Evolutionary conservation across 2,329 filamentous ascomycete species (phyloP).

Genomic region (Amauroascus niger): DNA sequence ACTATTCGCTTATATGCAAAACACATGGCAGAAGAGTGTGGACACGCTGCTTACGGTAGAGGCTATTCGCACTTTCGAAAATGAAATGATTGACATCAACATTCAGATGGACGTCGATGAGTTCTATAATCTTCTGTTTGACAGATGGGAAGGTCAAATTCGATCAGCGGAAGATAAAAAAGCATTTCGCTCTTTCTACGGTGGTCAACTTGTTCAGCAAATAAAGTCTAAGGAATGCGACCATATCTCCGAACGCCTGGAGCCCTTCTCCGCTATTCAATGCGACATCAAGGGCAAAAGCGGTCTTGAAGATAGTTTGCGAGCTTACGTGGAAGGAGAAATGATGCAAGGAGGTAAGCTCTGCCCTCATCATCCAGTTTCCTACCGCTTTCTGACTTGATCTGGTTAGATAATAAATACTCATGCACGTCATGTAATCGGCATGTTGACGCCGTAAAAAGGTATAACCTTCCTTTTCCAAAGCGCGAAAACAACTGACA

Average conservation of each 20-base stretch:
- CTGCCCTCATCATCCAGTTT: neutral
- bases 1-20: slow-evolving; percentile 78
- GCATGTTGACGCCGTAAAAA: slow-evolving; percentile 87
- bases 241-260: slow-evolving; percentile 82
- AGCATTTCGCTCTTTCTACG: slow-evolving; percentile 72
- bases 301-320: slow-evolving; percentile 72
- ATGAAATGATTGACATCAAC: slow-evolving; percentile 70
- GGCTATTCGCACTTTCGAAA: slow-evolving; percentile 73
- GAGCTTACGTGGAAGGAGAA: slow-evolving; percentile 93
- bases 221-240: slow-evolving; percentile 90
- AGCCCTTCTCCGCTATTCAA: slow-evolving; percentile 88
- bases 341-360: slow-evolving; percentile 75
- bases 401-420: slow-evolving; percentile 75
- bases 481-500: slow-evolving; percentile 15
- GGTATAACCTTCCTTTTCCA: slow-evolving; percentile 37
- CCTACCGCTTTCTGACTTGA: slow-evolving; percentile 18
- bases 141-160: slow-evolving; percentile 80
- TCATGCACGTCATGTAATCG: slow-evolving; percentile 84
- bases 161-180: slow-evolving; percentile 57
- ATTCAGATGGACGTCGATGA: slow-evolving; percentile 98
- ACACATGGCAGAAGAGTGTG: slow-evolving; percentile 61
- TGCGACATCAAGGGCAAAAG: slow-evolving; percentile 92
- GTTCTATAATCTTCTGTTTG: slow-evolving; percentile 90
- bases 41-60: slow-evolving; percentile 64
- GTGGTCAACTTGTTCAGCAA: slow-evolving; percentile 84